Evolutionary conservation across 2,329 filamentous ascomycete genomes (phyloP).

Genomic region (Alternaria triticina): DNA sequence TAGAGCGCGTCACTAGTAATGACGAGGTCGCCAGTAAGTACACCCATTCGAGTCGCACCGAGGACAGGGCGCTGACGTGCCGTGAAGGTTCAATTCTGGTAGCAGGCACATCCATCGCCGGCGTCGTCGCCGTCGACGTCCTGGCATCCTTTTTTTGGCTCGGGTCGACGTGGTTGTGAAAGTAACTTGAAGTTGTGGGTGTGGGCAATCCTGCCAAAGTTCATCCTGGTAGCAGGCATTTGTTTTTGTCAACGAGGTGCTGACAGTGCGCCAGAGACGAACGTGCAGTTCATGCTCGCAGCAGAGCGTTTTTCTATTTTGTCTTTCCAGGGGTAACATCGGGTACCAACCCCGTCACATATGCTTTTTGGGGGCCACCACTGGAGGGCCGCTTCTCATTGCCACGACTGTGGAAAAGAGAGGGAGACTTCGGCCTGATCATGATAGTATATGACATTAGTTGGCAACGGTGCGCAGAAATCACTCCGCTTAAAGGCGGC

Average conservation of each 20-base stretch:
- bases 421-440: not conserved
- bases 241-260: not conserved
- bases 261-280: not conserved
- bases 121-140: not conserved
- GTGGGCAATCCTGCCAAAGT: not conserved
- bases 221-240: not conserved
- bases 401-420: not conserved
- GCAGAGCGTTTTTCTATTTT: not conserved
- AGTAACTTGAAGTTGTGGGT: not conserved
- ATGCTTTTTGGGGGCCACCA: not conserved
- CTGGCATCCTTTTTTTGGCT: not conserved
- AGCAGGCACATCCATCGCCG: not conserved
- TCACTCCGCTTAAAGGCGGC: not conserved
- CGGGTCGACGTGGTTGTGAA: not conserved
- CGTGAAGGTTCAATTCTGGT: not conserved
- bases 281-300: not conserved
- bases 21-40: constrained; percentile 40
- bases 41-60: constrained; percentile 30
- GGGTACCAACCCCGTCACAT: not conserved
- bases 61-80: not conserved
- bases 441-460: not conserved
- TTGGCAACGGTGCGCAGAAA: not conserved
- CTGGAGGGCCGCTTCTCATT: not conserved
- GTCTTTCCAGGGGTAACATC: not conserved
- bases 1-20: constrained; percentile 49